Evolutionary conservation across 2,329 filamentous ascomycete genomes (phyloP).

Genomic region (Alternaria novae-zelandiae): DNA sequence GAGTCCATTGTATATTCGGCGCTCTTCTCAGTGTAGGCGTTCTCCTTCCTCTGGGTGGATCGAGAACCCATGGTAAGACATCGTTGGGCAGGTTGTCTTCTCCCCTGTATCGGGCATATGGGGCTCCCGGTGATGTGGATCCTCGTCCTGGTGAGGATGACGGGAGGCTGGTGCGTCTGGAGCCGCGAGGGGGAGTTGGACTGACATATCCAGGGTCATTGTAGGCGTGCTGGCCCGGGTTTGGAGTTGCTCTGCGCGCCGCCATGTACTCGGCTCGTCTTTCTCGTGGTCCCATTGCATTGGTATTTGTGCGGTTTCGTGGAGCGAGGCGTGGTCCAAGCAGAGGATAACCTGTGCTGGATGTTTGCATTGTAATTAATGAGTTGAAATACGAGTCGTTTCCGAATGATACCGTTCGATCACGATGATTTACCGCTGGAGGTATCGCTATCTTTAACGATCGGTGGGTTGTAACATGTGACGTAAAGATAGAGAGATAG

Average conservation of each 20-base stretch:
- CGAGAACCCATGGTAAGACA: neutral
- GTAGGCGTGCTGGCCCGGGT: neutral
- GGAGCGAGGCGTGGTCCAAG: neutral
- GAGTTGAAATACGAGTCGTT: neutral
- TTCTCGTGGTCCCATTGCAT: neutral
- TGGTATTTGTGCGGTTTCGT: neutral
- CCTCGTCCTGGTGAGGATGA: neutral
- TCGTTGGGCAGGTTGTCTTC: neutral
- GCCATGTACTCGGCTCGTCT: neutral
- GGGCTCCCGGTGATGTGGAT: neutral
- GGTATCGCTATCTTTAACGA: neutral
- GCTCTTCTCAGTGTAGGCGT: slow-evolving; percentile 3
- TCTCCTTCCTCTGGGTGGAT: neutral
- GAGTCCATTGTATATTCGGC: slow-evolving; percentile 1
- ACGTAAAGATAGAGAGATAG: neutral
- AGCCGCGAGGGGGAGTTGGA: neutral
- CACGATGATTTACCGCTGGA: neutral
- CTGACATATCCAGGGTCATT: neutral
- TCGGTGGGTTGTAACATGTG: neutral
- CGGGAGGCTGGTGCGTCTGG: neutral
- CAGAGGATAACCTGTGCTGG: neutral
- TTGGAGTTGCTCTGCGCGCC: neutral
- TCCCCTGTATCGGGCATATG: neutral
- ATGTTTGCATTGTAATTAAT: neutral
- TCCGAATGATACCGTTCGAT: neutral